These are phyloP conservation scores for Ochromonas danica DNA, from an alignment of 108 stramenopile species.

Conservation along the genomic window DNA sequence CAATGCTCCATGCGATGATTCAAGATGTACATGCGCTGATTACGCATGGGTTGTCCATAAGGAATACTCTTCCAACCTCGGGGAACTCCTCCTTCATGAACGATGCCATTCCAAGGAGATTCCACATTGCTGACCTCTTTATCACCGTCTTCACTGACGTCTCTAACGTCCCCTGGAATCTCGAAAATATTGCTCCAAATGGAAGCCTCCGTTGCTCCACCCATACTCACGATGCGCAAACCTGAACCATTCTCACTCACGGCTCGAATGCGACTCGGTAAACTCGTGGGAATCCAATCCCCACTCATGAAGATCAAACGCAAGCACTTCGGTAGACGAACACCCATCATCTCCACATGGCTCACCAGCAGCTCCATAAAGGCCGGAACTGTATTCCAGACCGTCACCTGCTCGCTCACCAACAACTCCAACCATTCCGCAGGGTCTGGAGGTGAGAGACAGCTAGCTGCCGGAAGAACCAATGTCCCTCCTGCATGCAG, in stretches of 20 bases:
- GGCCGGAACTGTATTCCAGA: conserved; percentile 39
- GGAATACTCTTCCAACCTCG: conserved; percentile 22
- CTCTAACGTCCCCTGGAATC: too few species aligned
- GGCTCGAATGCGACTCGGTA: conserved; percentile 22
- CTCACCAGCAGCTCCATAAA: conserved; percentile 30
- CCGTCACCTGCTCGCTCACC: neutral
- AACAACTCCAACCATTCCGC: neutral
- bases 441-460: conserved; percentile 28
- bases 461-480: neutral
- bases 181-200: conserved; percentile 36
- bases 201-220: conserved; percentile 39
- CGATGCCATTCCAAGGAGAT: too few species aligned
- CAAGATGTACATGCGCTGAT: conserved; percentile 27
- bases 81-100: neutral
- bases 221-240: conserved; percentile 34
- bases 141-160: too few species aligned
- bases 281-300: conserved; percentile 23
- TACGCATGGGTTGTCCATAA: neutral
- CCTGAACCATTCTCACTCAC: neutral
- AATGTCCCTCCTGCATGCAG: neutral
- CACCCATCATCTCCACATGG: conserved; percentile 2
- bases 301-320: conserved; percentile 24
- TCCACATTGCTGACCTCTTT: too few species aligned
- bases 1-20: conserved; percentile 24
- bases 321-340: neutral